Base-by-base conservation (phyloP, 257 asterid genomes). In the Avicennia marina region DNA sequence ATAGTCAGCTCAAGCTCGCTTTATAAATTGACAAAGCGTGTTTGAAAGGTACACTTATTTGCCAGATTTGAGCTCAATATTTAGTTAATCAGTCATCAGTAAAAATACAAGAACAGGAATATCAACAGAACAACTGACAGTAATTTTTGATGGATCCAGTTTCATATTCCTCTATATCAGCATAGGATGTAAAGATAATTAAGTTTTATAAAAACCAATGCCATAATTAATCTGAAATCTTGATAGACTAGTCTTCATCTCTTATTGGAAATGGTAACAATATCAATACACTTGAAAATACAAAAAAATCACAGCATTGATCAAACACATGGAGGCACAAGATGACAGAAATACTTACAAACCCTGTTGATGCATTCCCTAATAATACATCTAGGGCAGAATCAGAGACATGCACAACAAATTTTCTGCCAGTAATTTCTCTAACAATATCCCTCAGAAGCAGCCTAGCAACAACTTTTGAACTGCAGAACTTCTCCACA, bases 401-500 rank as follows among this genome's bases (percentile, higher is more conserved):
- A 52, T 52, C 27, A n/a, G 43, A 52, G 25, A 22, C 39, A 17
- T 52, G 58, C 42, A 31, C 58, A 3, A 52, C 6, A 2, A 52
- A 2, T 9, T 32, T 52, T 27, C 15, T 0, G 2, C 58, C 58
- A 29, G 3, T 1, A 45, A 11, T 2, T 13, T 51, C 21, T 15
- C 57, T 51, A 29, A 31, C 58, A 29, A 52, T 52, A 8, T 52
- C 41, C 58, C 58, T 16, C 9, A 52, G 58, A 16, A 52, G 9
- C 43, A 52, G n/a, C 25, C 58, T 52, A 9, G 42, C 20, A 31
- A 52, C 43, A 17, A 43, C 58, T 16, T 16, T 52, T 27, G 13
- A 2, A 17, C 31, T 3, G n/a, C 7, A 0, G 24, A 25, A 17
- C 25, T 18, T 29, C 41, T 32, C 42, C 42, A 52, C 25, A 3